Base-by-base conservation (phyloP, 352 stramenopile genomes). In the Globisporangium iwayamae region DNA sequence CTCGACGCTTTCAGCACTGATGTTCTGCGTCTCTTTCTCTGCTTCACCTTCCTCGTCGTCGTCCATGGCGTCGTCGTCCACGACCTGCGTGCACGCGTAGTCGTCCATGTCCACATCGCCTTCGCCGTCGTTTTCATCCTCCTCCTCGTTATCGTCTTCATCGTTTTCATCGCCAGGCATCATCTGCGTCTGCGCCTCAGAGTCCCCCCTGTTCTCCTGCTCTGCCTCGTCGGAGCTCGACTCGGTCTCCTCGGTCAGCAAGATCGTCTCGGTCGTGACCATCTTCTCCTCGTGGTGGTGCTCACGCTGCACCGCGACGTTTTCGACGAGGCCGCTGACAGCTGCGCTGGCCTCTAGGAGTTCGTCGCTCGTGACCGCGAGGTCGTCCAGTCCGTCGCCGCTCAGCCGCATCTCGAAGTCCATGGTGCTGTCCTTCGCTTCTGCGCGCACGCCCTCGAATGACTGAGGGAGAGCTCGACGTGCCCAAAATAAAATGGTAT, bases 71-170 rank as follows among this genome's bases (percentile, higher is more conserved):
- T 58, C 61, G 7, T 66, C 50, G 9, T 69, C 39, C 38, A 63
- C 48, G 30, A 68, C 32, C 20, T 68, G 64, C 18, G 64, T 70
- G 47, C 30, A 30, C 11, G 39, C 13, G 28, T 50, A 53, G 22
- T 32, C 36, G 9, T 56, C 47, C 63, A 64, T 68, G 5, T 53
- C 41, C 46, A 67, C 48, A 45, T 63, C 18, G n/a, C 41, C 39
- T 16, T 55, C 47, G 55, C 69, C 18, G 39, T 81, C 68, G 3
- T 76, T 73, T 3, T 78, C 78, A 4, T 18, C 55, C 7, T 76
- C 74, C 2, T 78, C 78, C 4, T 25, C 55, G 5, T 75, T 68
- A 38, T 64, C 57, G 14, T 43, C 28, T n/a, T 39, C 34, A 39
- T 56, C 54, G 16, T 41, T 8, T 8, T 62, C 39, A 11, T 66